Conservation (phyloP, 352 stramenopile genomes). For the Globisporangium ultimum region DNA sequence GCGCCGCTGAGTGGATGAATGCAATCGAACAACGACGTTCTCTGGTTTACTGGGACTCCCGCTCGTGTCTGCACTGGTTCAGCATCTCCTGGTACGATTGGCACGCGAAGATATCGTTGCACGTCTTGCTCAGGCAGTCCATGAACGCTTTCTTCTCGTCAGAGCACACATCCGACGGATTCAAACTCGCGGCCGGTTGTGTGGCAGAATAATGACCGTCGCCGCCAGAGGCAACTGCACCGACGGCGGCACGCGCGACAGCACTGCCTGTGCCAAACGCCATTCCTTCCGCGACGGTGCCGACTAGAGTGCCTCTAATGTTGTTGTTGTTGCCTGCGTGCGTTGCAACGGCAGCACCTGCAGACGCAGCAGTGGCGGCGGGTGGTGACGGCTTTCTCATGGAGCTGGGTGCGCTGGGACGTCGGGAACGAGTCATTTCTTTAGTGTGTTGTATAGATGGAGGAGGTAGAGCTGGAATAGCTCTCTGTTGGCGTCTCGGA, state of each 20-base stretch:
- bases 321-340: background rate
- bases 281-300: conserved; percentile 95
- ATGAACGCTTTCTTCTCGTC: conserved; percentile 69
- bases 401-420: too few species aligned
- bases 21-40: too few species aligned
- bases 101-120: conserved; percentile 78
- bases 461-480: too few species aligned
- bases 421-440: too few species aligned
- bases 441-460: too few species aligned
- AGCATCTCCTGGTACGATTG: conserved; percentile 84
- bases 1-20: too few species aligned
- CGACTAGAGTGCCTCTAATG: conserved; percentile 91
- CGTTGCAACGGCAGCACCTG: too few species aligned
- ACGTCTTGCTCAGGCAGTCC: conserved; percentile 71
- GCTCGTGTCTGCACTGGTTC: conserved; percentile 82
- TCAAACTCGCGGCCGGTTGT: background rate
- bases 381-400: too few species aligned
- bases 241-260: conserved; percentile 90
- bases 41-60: conserved; percentile 38
- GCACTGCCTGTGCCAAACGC: conserved; percentile 95
- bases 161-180: conserved; percentile 32
- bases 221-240: conserved; percentile 30
- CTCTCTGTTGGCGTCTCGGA: too few species aligned
- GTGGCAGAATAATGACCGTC: background rate
- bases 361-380: too few species aligned